phyloP scores from a whole-genome alignment of 768 basidiomycete genomes.

The Pleurotus salmoneostramineus region DNA sequence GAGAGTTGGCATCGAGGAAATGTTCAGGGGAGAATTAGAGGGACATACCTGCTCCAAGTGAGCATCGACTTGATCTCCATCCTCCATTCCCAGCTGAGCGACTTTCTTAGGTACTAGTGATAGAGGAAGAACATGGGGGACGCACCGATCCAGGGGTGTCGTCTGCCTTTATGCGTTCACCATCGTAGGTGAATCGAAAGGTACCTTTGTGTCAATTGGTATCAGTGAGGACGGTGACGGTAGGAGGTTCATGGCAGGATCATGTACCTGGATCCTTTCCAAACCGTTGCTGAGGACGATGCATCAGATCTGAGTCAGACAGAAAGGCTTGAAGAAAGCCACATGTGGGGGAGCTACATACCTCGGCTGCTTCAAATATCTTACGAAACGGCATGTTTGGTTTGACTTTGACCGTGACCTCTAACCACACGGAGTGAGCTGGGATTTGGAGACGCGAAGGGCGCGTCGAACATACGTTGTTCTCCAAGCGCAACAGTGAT shows the following conservation, averaged over 20 bases:
- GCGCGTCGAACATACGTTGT: slow-evolving; percentile 29
- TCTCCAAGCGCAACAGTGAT: slow-evolving; percentile 55
- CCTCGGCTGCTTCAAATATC: slow-evolving; percentile 67
- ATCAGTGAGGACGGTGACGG: too few relatives aligned
- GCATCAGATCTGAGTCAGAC: neutral
- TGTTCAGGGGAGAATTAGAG: neutral
- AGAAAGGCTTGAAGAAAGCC: too few relatives aligned
- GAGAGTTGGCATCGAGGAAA: neutral
- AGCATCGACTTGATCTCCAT: slow-evolving; percentile 61
- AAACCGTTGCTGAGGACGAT: slow-evolving; percentile 47
- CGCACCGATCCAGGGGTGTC: slow-evolving; percentile 55
- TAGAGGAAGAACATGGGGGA: slow-evolving; percentile 5
- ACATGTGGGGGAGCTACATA: slow-evolving; percentile 20
- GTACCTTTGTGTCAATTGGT: slow-evolving; percentile 37
- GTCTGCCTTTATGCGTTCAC: slow-evolving; percentile 38
- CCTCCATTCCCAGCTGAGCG: slow-evolving; percentile 53
- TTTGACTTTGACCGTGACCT: slow-evolving; percentile 66
- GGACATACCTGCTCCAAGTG: slow-evolving; percentile 50
- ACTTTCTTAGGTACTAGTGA: neutral
- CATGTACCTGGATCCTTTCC: slow-evolving; percentile 47
- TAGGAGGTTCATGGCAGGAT: neutral
- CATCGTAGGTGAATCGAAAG: slow-evolving; percentile 59
- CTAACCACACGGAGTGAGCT: slow-evolving; percentile 25
- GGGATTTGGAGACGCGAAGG: neutral
- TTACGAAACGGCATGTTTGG: slow-evolving; percentile 59